Evolutionary conservation across 2,329 filamentous ascomycete genomes (phyloP).

Genomic region (Neopestalotiopsis sp.): DNA sequence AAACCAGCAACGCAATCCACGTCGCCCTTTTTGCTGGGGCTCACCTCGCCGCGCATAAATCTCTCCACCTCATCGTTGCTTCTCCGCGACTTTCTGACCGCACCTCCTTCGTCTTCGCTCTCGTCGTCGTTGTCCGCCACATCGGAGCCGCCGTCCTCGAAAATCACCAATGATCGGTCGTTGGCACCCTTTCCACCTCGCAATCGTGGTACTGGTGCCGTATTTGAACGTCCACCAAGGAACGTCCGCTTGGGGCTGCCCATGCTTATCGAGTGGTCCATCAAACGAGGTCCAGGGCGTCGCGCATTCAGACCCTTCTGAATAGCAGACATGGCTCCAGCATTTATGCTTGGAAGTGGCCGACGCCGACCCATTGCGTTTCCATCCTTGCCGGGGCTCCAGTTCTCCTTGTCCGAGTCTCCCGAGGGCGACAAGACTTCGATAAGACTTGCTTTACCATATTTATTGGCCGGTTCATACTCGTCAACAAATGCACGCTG

Average conservation of each 20-base stretch:
- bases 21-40: conserved; percentile 77
- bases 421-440: conserved; percentile 49
- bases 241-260: conserved; percentile 35
- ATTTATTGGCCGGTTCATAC: conserved; percentile 32
- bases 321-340: conserved; percentile 22
- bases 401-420: conserved; percentile 97
- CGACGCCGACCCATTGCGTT: conserved; percentile 41
- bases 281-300: conserved; percentile 42
- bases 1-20: conserved; percentile 90
- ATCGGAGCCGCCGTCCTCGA: conserved; percentile 51
- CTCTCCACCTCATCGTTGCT: conserved; percentile 68
- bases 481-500: conserved; percentile 9
- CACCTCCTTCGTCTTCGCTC: conserved; percentile 9
- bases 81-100: conserved; percentile 11
- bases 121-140: conserved; percentile 3
- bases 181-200: conserved; percentile 28
- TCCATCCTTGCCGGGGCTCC: conserved; percentile 62
- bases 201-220: conserved; percentile 42
- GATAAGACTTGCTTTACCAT: conserved; percentile 47
- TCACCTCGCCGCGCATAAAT: conserved; percentile 73
- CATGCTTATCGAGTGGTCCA: conserved; percentile 41
- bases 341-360: conserved; percentile 40
- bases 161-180: conserved; percentile 48
- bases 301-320: conserved; percentile 38
- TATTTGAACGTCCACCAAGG: conserved; percentile 41